Conservation (phyloP, 257 asterid species). For the Ocimum tenuiflorum region DNA sequence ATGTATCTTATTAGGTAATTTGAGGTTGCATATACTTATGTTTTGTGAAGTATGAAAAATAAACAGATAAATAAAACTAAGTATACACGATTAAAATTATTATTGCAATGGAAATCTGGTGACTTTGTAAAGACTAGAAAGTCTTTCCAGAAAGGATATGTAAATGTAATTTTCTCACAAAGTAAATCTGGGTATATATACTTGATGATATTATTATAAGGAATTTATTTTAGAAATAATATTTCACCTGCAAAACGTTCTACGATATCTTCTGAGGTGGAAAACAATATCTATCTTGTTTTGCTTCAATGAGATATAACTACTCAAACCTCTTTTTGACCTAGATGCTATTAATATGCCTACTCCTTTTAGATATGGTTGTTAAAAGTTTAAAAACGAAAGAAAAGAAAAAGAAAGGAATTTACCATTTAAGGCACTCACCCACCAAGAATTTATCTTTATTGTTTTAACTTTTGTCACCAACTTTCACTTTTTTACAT, state of each 20-base stretch:
- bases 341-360: conserved; percentile 20
- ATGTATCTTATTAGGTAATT: background rate
- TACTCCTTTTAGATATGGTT: background rate
- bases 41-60: too few relatives aligned
- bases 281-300: background rate
- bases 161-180: too few relatives aligned
- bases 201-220: too few relatives aligned
- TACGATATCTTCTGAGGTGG: background rate
- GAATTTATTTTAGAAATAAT: background rate
- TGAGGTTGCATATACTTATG: too few relatives aligned
- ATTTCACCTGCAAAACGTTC: background rate
- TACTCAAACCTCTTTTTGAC: conserved; percentile 17
- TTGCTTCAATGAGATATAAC: background rate
- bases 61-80: too few relatives aligned
- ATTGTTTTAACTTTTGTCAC: conserved; percentile 20
- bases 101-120: too few relatives aligned
- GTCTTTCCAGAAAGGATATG: too few relatives aligned
- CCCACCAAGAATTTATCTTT: conserved; percentile 13
- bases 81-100: too few relatives aligned
- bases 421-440: conserved; percentile 17
- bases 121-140: too few relatives aligned
- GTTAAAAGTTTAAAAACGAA: background rate
- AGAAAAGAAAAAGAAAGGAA: background rate
- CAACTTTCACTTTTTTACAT: conserved; percentile 14
- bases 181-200: too few relatives aligned